A percentile compares a stretch with the other conserved stretches of the same genome.
phyloP scores from a whole-genome alignment of 352 stramenopile genomes.

The Phytopythium oedochilum region DNA sequence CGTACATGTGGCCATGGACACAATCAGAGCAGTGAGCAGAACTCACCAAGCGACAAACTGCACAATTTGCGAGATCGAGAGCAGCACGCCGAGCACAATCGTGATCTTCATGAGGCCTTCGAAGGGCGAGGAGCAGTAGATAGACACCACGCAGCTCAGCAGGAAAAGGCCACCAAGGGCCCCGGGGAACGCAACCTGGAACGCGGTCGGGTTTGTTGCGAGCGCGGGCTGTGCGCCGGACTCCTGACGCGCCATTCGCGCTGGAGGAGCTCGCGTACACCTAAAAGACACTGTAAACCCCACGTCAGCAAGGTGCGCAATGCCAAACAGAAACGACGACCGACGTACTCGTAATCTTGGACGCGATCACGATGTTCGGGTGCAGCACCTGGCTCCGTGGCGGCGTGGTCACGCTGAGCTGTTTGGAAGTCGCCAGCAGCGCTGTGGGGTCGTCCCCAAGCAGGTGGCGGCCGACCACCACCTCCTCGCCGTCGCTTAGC shows the following conservation, averaged over 20 bases:
- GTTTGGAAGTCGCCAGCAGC: constrained; percentile 40
- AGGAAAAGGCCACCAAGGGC: constrained; percentile 68
- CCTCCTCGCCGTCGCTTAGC: constrained; percentile 69
- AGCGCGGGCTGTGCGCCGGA: constrained; percentile 32
- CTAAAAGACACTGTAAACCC: constrained; percentile 60
- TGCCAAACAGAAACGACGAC: no score
- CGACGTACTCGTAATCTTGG: constrained; percentile 50
- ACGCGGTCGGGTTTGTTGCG: constrained; percentile 38
- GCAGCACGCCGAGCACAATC: constrained; percentile 70
- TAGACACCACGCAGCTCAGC: constrained; percentile 67
- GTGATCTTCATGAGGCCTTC: constrained; percentile 85
- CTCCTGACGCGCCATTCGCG: constrained; percentile 33
- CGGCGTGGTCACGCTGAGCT: constrained; percentile 52
- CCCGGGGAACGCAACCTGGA: constrained; percentile 64
- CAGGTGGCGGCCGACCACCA: constrained; percentile 49
- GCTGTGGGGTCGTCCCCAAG: constrained; percentile 31
- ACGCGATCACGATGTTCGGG: constrained; percentile 49
- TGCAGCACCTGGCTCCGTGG: constrained; percentile 36
- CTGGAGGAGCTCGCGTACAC: constrained; percentile 29
- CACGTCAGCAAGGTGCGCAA: no score
- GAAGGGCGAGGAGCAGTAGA: constrained; percentile 68
- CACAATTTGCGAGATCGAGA: constrained; percentile 72
- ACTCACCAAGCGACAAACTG: constrained; percentile 60
- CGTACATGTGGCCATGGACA: not conserved
- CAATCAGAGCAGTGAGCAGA: not conserved